Conservation (phyloP, 306 rosid species). For the Rosa persica region DNA sequence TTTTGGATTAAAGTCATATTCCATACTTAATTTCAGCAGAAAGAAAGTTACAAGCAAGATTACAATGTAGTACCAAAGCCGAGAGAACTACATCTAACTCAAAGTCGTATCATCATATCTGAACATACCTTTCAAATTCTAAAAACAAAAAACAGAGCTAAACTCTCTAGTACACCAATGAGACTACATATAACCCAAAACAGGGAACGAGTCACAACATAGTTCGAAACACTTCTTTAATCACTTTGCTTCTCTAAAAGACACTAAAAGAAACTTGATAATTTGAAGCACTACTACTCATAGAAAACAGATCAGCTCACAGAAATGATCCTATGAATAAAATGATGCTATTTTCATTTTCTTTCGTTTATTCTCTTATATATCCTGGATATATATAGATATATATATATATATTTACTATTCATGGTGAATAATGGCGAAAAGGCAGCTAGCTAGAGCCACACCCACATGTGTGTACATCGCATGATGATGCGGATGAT, state of each 20-base stretch:
- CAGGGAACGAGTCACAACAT: too few species aligned
- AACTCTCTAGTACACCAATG: too few species aligned
- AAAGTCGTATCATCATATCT: too few species aligned
- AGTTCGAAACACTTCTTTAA: background rate
- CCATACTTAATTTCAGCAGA: too few species aligned
- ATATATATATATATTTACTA: background rate
- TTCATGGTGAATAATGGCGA: conserved; percentile 11
- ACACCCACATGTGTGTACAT: conserved; percentile 17
- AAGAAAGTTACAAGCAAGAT: too few species aligned
- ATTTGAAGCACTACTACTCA: background rate
- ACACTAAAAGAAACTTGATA: background rate
- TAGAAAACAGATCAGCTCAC: background rate
- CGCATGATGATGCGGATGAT: conserved; percentile 26
- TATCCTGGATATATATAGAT: background rate
- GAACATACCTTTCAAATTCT: too few species aligned
- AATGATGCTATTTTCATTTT: background rate
- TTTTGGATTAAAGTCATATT: too few species aligned
- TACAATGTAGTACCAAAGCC: too few species aligned
- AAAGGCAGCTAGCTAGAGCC: background rate
- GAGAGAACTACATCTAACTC: too few species aligned
- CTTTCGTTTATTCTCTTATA: background rate
- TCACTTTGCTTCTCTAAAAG: background rate
- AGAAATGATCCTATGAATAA: background rate
- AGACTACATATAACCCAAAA: too few species aligned
- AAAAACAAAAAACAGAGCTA: too few species aligned